Conservation (phyloP, 768 basidiomycete genomes). For the Grammothele lineata region DNA sequence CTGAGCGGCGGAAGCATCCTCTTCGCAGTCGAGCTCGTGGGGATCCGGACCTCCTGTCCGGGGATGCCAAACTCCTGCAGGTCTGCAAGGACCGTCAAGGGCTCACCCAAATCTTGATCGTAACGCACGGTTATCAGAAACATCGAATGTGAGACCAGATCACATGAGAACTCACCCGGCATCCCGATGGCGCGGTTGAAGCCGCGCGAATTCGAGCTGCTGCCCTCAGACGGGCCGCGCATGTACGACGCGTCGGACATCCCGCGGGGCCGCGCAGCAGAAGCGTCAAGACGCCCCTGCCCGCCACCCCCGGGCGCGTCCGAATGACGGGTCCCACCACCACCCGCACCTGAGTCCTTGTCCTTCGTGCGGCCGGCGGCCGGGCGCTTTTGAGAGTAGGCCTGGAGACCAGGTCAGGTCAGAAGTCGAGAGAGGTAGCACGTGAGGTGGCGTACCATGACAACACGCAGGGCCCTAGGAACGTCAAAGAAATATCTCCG, state of each 20-base stretch:
- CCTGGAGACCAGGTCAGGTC: constrained; percentile 48
- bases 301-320: constrained; percentile 33
- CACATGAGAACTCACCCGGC: no score
- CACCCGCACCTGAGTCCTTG: constrained; percentile 33
- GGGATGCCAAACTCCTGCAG: constrained; percentile 13
- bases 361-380: constrained; percentile 44
- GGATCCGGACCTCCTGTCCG: not conserved
- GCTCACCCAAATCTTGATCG: no score
- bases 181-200: not conserved
- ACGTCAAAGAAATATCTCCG: no score
- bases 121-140: no score
- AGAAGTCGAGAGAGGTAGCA: no score
- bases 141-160: no score
- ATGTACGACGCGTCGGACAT: constrained; percentile 59
- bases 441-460: constrained; percentile 52
- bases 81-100: not conserved
- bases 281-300: constrained; percentile 29
- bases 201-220: constrained; percentile 16
- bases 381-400: constrained; percentile 77
- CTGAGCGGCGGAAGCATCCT: constrained; percentile 4
- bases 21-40: no score
- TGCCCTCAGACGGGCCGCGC: constrained; percentile 22
- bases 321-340: constrained; percentile 15
- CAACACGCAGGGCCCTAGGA: constrained; percentile 69
- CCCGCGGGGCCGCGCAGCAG: constrained; percentile 57